Evolutionary conservation across 768 basidiomycete genomes (phyloP), one percentile per base, ranked within the genome.

Genomic region (Pisolithus orientalis): DNA sequence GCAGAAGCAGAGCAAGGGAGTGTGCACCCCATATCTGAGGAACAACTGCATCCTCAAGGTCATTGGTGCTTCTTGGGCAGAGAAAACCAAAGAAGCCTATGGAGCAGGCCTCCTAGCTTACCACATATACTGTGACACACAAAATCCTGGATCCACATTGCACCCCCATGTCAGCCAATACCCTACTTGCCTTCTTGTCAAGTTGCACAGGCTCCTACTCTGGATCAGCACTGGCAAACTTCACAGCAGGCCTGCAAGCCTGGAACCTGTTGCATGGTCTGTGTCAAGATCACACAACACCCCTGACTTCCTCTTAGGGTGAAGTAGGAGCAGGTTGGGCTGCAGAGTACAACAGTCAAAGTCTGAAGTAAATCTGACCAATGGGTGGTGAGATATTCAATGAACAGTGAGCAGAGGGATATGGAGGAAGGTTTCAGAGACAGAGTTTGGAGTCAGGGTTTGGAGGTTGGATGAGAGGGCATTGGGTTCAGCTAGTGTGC

Each of bases 241-340:
- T 73, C 47, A 25, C 77, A 0, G 56, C 56, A 3, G 71, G 68
- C 0, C 43, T 80, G 0, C 55, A 67, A 1, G 75, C 77, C 2
- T 80, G 77, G 77, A 77, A 80, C 56, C 61, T 71, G 0, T 42
- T 80, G 0, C 76, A 80, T 51, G 63, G 74, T 0, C 11, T 70
- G n/a, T n/a, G n/a, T n/a, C n/a, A n/a, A n/a, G n/a, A n/a, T n/a
- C n/a, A n/a, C n/a, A n/a, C n/a, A n/a, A n/a, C n/a, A n/a, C n/a
- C n/a, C n/a, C n/a, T n/a, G n/a, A n/a, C n/a, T n/a, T n/a, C n/a
- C n/a, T n/a, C n/a, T n/a, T n/a, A n/a, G n/a, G n/a, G n/a, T n/a
- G n/a, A n/a, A n/a, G n/a, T n/a, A n/a, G n/a, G n/a, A n/a, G n/a
- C n/a, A n/a, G n/a, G n/a, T n/a, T n/a, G n/a, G n/a, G n/a, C n/a